These are phyloP conservation scores for Luvunga scandens DNA, from an alignment of 345 rosid species.

Conservation along the genomic window DNA sequence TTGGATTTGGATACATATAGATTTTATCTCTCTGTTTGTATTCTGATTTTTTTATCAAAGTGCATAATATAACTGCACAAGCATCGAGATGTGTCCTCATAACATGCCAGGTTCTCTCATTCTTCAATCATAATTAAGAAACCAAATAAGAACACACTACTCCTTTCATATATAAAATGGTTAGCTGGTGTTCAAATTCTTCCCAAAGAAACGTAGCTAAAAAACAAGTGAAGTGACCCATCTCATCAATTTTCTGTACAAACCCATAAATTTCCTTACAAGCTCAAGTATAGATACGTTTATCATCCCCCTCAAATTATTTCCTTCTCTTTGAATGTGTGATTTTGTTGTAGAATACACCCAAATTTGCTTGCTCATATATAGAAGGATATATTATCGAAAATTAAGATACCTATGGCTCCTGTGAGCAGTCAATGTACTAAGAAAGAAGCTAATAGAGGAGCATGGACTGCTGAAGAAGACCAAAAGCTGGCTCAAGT, in stretches of 20 bases:
- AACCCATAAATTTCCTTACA: conserved; percentile 2
- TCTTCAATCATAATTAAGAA: too few species aligned
- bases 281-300: not conserved
- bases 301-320: not conserved
- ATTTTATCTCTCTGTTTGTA: not conserved
- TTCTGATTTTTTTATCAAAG: not conserved
- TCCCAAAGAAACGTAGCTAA: conserved; percentile 33
- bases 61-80: not conserved
- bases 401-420: conserved; percentile 26
- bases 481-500: conserved; percentile 39
- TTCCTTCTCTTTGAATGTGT: not conserved
- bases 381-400: too few species aligned
- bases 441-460: conserved; percentile 41
- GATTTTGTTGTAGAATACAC: too few species aligned
- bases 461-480: conserved; percentile 53
- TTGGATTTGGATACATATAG: not conserved
- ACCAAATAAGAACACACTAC: not conserved
- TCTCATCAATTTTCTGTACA: not conserved
- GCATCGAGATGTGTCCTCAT: not conserved
- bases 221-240: conserved; percentile 7
- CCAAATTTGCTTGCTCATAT: not conserved
- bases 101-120: not conserved
- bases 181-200: conserved; percentile 18
- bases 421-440: conserved; percentile 12
- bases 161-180: conserved; percentile 11